Base-by-base conservation (phyloP, 108 stramenopile species). In the Nitzschia sp. region DNA sequence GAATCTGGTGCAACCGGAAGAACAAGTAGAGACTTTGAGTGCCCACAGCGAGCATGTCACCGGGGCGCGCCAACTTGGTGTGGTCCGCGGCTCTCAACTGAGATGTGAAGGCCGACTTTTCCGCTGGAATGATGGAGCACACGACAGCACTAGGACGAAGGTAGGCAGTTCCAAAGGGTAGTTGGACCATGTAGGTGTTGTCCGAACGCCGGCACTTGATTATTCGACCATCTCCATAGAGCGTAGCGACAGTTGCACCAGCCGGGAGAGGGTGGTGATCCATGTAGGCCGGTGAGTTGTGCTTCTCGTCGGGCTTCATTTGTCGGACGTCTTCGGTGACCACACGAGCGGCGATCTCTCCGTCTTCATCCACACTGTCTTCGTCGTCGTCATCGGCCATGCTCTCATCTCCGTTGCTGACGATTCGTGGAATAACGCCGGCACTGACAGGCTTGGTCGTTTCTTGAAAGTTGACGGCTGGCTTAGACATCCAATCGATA, bases 1-100 rank as follows among this genome's bases (percentile, higher is more conserved):
- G 80, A 76, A 95, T 82, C 66, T 90, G 86, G 66, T 93, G 90
- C 26, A 95, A 76, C 3, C 91, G 75, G 74, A 95, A 84, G 73
- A 95, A 92, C 28, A 95, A 66, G 66, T 92, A 95, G 9, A 95
- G 75, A 53, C 82, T 87, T 74, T 95, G 94, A 6, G 94, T 91
- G 58, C 94, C 94, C 46, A 93, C 79, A 38, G 82, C 74, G 9
- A 95, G 72, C 74, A 79, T 80, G 74, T 91, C 94, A 29, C 72
- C 73, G 1, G 78, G 59, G 46, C 89, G 72, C 45, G 78, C 83
- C 48, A 85, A 60, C 36, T 72, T 77, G 27, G 87, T 80, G 9
- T 68, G 63, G 59, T 95, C 94, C 28, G 80, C 72, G 11, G 58
- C 57, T 8, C 88, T 78, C 8, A 86, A 79, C 71, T 93, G 80